Conservation (phyloP, 1,284 basidiomycete genomes). For the Irpex lacteus region DNA sequence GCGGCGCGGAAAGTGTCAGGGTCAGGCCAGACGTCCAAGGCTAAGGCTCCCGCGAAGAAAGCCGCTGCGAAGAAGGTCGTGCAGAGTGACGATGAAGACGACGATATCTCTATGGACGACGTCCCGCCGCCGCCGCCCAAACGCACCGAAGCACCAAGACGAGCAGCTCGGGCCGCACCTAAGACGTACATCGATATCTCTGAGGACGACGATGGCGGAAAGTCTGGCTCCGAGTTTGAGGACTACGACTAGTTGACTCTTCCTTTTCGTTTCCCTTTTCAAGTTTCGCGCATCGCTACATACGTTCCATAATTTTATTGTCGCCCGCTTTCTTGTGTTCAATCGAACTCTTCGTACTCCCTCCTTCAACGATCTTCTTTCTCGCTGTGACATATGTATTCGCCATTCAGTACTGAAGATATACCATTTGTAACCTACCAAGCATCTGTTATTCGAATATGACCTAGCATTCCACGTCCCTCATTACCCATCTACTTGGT, state of each 20-base stretch:
- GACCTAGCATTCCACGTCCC: background rate
- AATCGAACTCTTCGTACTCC: too few relatives aligned
- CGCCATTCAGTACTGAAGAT: background rate
- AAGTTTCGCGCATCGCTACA: background rate
- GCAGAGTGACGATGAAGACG: conserved; percentile 38
- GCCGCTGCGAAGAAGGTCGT: conserved; percentile 29
- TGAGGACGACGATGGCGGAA: conserved; percentile 29
- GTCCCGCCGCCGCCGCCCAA: conserved; percentile 17
- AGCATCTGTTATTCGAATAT: background rate
- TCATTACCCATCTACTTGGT: background rate
- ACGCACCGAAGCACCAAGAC: conserved; percentile 31
- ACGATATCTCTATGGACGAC: conserved; percentile 24
- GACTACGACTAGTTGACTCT: conserved; percentile 23
- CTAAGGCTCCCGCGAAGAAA: conserved; percentile 39
- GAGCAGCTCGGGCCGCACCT: conserved; percentile 32
- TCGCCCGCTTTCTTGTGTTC: background rate
- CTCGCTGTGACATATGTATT: background rate
- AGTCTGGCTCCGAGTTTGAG: conserved; percentile 28
- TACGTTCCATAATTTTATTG: background rate
- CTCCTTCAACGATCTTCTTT: background rate
- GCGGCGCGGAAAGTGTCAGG: conserved; percentile 48
- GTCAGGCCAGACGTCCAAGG: conserved; percentile 38
- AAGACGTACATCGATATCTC: conserved; percentile 41
- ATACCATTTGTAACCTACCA: background rate
- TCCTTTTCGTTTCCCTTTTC: background rate